A percentile compares a stretch with the other conserved stretches of the same genome.
Evolutionary conservation across 306 rosid genomes (phyloP).

Genomic region (Lathyrus oleraceus): DNA sequence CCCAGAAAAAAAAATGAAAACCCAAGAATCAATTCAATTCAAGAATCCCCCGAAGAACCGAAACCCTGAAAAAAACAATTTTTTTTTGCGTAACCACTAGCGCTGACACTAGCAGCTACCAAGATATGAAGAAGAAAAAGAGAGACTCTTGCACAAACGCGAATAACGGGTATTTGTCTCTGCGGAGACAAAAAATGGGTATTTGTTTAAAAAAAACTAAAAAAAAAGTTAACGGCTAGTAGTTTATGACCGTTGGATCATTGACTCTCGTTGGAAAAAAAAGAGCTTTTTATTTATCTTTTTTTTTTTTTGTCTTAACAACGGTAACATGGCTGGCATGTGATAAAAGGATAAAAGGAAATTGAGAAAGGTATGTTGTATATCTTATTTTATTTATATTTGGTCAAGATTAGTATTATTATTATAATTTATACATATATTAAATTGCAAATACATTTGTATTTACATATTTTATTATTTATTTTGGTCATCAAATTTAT

Average conservation of each 20-base stretch:
- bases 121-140: slow-evolving; percentile 6
- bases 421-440: too few species aligned
- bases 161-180: slow-evolving; percentile 42
- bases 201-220: slow-evolving; percentile 32
- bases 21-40: slow-evolving; percentile 7
- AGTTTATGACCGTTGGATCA: slow-evolving; percentile 74
- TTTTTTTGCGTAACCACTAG: slow-evolving; percentile 11
- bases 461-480: too few species aligned
- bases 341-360: not conserved
- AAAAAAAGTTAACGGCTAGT: slow-evolving; percentile 78
- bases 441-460: too few species aligned
- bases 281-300: not conserved
- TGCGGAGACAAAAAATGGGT: slow-evolving; percentile 1
- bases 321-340: slow-evolving; percentile 1
- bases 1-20: slow-evolving; percentile 1
- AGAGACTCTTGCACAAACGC: not conserved
- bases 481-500: too few species aligned
- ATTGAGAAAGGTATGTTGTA: not conserved
- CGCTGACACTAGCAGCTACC: not conserved
- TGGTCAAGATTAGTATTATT: too few species aligned
- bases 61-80: not conserved
- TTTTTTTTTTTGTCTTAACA: not conserved
- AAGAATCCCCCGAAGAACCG: slow-evolving; percentile 26
- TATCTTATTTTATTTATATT: too few species aligned
- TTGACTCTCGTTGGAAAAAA: slow-evolving; percentile 5